Evolutionary conservation across 352 stramenopile genomes (phyloP).

Genomic region (Phytopythium boreale): DNA sequence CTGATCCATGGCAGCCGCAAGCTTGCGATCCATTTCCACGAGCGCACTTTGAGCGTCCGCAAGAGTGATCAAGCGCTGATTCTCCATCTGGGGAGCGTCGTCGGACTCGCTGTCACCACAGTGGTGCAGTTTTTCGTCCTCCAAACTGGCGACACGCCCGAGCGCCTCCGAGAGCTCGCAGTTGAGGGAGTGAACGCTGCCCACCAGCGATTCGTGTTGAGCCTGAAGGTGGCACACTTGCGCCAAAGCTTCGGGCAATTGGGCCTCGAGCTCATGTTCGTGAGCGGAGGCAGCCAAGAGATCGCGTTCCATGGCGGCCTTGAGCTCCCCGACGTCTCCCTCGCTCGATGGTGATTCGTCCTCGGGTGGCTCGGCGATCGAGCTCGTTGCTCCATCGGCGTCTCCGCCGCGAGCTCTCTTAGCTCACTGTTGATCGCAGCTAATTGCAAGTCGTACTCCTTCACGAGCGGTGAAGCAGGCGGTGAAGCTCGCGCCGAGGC

Average conservation of each 20-base stretch:
- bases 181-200: slow-evolving; percentile 4
- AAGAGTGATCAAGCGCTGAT: neutral
- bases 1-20: neutral
- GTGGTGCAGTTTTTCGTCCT: slow-evolving; percentile 8
- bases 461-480: neutral
- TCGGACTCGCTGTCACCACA: neutral
- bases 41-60: neutral
- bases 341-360: neutral
- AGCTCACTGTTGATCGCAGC: neutral
- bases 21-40: neutral
- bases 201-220: slow-evolving; percentile 11
- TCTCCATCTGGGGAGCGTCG: neutral
- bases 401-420: neutral
- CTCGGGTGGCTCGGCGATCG: neutral
- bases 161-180: slow-evolving; percentile 10
- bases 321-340: neutral
- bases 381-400: neutral
- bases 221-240: slow-evolving; percentile 8
- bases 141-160: slow-evolving; percentile 6
- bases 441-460: slow-evolving; percentile 1
- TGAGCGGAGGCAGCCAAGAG: neutral
- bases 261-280: slow-evolving; percentile 5
- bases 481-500: neutral
- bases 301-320: slow-evolving; percentile 1
- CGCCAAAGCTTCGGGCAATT: neutral